Evolutionary conservation across 1,284 basidiomycete species (phyloP).

Genomic region (Meira nashicola): DNA sequence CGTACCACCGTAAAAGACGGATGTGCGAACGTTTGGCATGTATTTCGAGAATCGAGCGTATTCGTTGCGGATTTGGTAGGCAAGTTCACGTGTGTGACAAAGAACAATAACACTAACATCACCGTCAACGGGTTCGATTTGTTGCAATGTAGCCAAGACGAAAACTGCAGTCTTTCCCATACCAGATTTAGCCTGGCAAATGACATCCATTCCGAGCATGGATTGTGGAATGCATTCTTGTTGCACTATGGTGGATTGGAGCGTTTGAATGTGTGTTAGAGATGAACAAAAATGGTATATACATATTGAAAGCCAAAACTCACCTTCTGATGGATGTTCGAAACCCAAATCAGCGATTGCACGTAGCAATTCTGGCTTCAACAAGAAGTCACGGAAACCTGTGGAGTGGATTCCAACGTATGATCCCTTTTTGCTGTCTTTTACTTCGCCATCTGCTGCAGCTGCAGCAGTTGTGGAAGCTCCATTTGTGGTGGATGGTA

Average conservation of each 20-base stretch:
- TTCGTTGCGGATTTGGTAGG: conserved; percentile 99
- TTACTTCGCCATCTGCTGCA: conserved; percentile 30
- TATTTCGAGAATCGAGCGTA: conserved; percentile 99
- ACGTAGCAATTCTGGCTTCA: conserved; percentile 93
- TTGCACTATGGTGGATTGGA: conserved; percentile 68
- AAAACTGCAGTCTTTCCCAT: conserved; percentile 99
- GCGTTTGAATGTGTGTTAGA: background rate
- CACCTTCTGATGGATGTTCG: conserved; percentile 99
- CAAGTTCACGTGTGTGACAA: conserved; percentile 98
- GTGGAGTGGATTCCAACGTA: conserved; percentile 54
- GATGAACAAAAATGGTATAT: background rate
- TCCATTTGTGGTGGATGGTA: conserved; percentile 41
- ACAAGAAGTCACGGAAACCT: conserved; percentile 70
- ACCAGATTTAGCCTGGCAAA: conserved; percentile 99
- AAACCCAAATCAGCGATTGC: conserved; percentile 99
- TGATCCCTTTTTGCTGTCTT: conserved; percentile 52
- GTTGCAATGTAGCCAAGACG: conserved; percentile 93
- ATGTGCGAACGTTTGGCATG: conserved; percentile 97
- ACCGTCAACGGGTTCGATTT: conserved; percentile 95
- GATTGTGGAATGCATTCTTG: conserved; percentile 99
- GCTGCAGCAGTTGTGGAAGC: conserved; percentile 28
- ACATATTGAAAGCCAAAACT: conserved; percentile 27
- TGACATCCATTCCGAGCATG: conserved; percentile 97
- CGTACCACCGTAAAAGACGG: conserved; percentile 96
- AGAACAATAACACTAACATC: conserved; percentile 96